Conservation (phyloP, 2,329 filamentous ascomycete species). For the Exophiala phaeomuriformis region DNA sequence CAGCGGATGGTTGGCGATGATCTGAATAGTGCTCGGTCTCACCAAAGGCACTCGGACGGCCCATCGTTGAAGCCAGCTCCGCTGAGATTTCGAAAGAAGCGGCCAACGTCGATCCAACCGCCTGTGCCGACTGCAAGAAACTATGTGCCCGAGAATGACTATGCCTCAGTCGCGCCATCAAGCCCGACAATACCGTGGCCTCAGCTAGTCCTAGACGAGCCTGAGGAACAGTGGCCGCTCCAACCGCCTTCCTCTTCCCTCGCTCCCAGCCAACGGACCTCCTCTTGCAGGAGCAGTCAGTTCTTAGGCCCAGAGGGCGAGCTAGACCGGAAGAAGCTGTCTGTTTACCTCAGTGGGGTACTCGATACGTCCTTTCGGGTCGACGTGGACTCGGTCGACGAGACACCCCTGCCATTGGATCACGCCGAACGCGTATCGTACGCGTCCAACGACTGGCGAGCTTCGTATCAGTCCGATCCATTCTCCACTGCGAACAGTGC, state of each 20-base stretch:
- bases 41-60: neutral
- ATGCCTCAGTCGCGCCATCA: neutral
- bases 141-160: neutral
- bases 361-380: constrained; percentile 14
- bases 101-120: neutral
- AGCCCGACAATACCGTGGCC: neutral
- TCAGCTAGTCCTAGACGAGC: neutral
- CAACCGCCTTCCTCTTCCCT: neutral
- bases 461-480: neutral
- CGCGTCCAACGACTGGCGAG: neutral
- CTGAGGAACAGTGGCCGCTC: neutral
- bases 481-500: neutral
- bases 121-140: neutral
- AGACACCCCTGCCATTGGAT: neutral
- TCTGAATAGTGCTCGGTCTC: neutral
- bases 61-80: constrained; percentile 8
- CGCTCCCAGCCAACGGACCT: neutral
- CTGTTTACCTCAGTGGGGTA: constrained; percentile 12
- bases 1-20: neutral
- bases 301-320: constrained; percentile 9
- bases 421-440: neutral
- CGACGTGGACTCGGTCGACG: neutral
- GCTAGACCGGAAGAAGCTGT: constrained; percentile 14
- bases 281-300: constrained; percentile 9
- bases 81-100: constrained; percentile 15